Conservation (phyloP, 2,329 filamentous ascomycete species). For the Trichoderma atroviride region DNA sequence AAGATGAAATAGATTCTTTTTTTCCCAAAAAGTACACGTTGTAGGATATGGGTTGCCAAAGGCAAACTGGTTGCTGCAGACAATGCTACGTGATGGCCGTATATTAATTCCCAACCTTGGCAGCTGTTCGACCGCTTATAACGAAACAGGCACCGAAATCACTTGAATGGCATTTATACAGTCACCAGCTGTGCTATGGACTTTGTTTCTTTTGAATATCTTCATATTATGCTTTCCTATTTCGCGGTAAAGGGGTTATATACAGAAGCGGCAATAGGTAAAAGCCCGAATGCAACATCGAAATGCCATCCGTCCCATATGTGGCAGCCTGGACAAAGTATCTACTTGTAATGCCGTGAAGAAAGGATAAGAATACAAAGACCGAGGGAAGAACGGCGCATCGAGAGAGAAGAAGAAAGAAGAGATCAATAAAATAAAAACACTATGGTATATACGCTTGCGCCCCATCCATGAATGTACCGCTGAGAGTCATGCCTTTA, state of each 20-base stretch:
- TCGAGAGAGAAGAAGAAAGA: background rate
- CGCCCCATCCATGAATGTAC: background rate
- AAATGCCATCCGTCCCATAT: background rate
- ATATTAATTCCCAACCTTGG: background rate
- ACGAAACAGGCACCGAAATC: background rate
- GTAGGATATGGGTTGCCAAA: background rate
- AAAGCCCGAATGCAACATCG: background rate
- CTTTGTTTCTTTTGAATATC: background rate
- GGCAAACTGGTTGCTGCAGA: background rate
- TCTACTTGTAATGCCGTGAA: background rate
- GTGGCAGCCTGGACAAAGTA: background rate
- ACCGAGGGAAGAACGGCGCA: background rate
- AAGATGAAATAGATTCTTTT: conserved; percentile 6
- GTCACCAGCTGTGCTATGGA: background rate
- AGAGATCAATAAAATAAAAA: background rate
- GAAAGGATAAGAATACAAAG: background rate
- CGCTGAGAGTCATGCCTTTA: background rate
- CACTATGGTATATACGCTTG: background rate
- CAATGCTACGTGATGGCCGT: background rate
- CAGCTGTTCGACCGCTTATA: background rate
- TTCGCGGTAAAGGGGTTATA: background rate
- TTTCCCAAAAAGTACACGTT: background rate
- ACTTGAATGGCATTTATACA: background rate
- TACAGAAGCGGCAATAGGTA: background rate
- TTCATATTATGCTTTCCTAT: background rate